Conservation (phyloP, 2,329 filamentous ascomycete genomes). For the Stemphylium vesicarium region DNA sequence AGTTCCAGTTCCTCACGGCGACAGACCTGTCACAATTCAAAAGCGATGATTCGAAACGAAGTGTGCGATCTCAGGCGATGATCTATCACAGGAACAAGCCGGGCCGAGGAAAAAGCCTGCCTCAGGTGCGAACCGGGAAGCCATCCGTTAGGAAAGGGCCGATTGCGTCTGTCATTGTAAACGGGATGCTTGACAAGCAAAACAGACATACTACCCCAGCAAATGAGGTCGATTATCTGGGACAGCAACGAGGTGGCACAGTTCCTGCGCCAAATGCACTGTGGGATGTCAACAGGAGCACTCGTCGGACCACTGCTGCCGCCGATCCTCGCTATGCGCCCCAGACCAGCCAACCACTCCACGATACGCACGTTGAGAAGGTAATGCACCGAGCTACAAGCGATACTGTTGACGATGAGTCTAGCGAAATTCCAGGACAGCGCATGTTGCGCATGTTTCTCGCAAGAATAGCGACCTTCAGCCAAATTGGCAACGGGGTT, state of each 20-base stretch:
- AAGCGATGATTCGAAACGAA: conserved; percentile 31
- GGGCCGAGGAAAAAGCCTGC: neutral
- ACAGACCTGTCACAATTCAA: conserved; percentile 43
- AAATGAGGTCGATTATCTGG: neutral
- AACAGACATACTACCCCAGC: no score
- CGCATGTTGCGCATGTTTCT: conserved; percentile 21
- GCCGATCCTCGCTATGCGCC: no score
- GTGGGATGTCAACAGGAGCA: no score
- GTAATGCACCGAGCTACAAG: neutral
- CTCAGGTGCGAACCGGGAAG: neutral
- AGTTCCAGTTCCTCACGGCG: conserved; percentile 41
- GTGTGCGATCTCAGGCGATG: conserved; percentile 45
- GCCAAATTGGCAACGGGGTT: conserved; percentile 23
- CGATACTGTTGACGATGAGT: neutral
- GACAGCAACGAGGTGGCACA: neutral
- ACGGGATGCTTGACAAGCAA: neutral
- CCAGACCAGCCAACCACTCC: neutral
- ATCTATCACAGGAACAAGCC: conserved; percentile 35
- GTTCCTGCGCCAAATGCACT: no score
- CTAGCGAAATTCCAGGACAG: conserved; percentile 15
- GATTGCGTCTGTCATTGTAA: neutral
- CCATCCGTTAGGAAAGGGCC: neutral
- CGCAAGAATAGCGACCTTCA: conserved; percentile 15
- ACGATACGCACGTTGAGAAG: neutral
- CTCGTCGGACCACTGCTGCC: no score